These are phyloP conservation scores for Alternaria incomplexa DNA, from an alignment of 2,329 filamentous ascomycete species.

Conservation along the genomic window DNA sequence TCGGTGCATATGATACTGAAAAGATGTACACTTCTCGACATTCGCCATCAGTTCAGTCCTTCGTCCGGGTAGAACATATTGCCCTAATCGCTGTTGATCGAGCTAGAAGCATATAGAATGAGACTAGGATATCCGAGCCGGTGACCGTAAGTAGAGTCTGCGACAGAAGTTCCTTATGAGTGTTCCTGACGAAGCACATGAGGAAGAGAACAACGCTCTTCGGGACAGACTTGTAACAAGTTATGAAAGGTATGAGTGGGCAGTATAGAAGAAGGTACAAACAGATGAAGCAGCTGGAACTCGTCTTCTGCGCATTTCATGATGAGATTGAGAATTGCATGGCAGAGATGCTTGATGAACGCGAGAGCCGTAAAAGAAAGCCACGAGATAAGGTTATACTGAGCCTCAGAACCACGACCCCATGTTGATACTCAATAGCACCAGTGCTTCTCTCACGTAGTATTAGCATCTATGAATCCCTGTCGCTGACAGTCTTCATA, in stretches of 20 bases:
- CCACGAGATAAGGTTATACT: accelerated
- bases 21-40: not conserved
- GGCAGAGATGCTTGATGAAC: not conserved
- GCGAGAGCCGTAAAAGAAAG: not conserved
- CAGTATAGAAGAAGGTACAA: too few species aligned
- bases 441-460: not conserved
- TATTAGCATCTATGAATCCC: accelerated
- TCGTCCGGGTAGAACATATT: not conserved
- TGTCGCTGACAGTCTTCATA: not conserved
- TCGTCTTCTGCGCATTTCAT: not conserved
- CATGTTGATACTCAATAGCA: not conserved
- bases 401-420: not conserved
- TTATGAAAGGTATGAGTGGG: not conserved
- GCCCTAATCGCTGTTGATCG: not conserved
- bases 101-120: not conserved
- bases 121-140: not conserved
- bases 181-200: not conserved
- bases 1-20: not conserved
- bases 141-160: accelerated
- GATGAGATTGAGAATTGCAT: not conserved
- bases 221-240: not conserved
- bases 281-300: not conserved
- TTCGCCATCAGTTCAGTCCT: not conserved
- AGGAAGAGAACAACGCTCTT: accelerated
- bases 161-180: not conserved